A percentile compares a stretch with the other conserved stretches of the same genome.
phyloP scores from a whole-genome alignment of 2,329 filamentous ascomycete species.

The Parastagonospora nodorum region DNA sequence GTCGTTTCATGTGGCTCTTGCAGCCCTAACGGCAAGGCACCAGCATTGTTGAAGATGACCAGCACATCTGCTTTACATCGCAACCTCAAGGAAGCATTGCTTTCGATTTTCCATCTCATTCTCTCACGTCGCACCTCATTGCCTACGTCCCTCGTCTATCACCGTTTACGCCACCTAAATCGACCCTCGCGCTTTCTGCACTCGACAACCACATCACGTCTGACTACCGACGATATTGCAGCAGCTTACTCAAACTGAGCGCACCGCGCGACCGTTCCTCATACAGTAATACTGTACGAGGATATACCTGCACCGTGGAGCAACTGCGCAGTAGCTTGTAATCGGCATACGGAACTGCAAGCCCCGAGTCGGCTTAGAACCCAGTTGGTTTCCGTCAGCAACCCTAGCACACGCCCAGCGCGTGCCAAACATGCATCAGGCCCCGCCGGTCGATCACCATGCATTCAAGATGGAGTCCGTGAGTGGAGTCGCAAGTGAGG shows the following conservation, averaged over 20 bases:
- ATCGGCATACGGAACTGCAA: not conserved
- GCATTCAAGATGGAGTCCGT: not conserved
- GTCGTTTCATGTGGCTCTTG: constrained; percentile 15
- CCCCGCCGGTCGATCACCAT: not conserved
- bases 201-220: not conserved
- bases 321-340: constrained; percentile 3
- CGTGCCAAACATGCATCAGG: constrained; percentile 1
- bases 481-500: not conserved
- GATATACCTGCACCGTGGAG: not conserved
- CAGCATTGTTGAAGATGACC: constrained; percentile 11
- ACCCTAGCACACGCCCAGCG: not conserved
- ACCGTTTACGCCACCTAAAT: not conserved
- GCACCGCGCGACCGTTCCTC: not conserved
- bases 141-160: not conserved
- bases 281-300: not conserved
- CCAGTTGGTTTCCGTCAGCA: constrained; percentile 4
- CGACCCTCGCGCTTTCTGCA: not conserved
- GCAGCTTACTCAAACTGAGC: not conserved
- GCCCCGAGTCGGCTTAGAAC: not conserved
- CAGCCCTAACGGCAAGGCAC: constrained; percentile 11
- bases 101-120: not conserved
- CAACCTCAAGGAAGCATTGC: not conserved
- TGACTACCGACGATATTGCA: not conserved
- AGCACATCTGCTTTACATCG: not conserved
- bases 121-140: not conserved